Evolutionary conservation across 129 eudicot species (phyloP), one percentile per base, ranked within the genome.

Genomic region (Glebionis coronaria): DNA sequence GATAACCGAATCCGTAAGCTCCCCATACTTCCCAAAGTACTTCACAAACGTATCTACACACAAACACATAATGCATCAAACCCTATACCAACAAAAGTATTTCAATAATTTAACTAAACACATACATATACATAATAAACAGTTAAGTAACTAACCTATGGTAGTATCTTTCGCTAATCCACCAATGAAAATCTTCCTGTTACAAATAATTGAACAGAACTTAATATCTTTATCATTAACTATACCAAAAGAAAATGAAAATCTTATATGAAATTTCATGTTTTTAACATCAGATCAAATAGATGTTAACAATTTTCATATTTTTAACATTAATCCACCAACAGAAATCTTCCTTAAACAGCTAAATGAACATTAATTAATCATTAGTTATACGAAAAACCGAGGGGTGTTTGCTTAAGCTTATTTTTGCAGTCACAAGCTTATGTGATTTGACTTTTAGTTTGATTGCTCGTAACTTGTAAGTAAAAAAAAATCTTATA

Each of bases 11-110:
- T 92, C 96, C 1, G 90, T 84, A 42, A 92, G 84, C 78, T 88
- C 98, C n/a, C 98, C 98, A 78, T 92, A 88, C 82, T 88, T 85
- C 6, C 83, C 98, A 68, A 88, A 92, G 72, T 92, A 84, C 84
- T 86, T 84, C 25, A 85, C 93, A 27, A 92, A 92, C n/a, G 81
- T 68, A 44, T 86, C 98, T 88, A 16, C 29, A 53, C 11, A 49
- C 50, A 51, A 0, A 44, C 10, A 25, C 25, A 55, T 10, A 35
- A 4, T 20, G 42, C 13, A 70, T 58, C 67, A 45, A 70, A 45
- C 44, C 71, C 60, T 6, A 57, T 10, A 69, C 27, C 42, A 44
- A 25, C 55, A 58, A 28, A 11, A 40, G 10, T 53, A 13, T 21
- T 58, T 29, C 27, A 5, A 10, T 54, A 67, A 61, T n/a, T 31